Conservation (phyloP, 2,329 filamentous ascomycete genomes). For the Setomelanomma holmii region DNA sequence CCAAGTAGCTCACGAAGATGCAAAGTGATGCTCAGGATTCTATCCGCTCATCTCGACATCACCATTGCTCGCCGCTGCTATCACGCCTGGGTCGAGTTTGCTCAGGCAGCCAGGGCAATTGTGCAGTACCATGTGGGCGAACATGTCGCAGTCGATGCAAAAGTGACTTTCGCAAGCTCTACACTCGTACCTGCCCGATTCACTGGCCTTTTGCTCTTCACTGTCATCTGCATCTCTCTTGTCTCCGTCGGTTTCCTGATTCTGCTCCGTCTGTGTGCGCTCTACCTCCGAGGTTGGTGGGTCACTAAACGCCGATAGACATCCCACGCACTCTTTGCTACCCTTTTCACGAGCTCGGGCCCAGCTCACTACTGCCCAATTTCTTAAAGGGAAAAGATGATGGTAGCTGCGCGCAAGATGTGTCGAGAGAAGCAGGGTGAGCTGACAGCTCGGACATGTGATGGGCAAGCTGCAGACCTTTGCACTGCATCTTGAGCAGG, state of each 20-base stretch:
- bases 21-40: not conserved
- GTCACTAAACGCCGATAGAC: constrained; percentile 73
- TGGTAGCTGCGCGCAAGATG: constrained; percentile 50
- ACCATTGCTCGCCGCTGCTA: constrained; percentile 22
- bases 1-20: too few relatives aligned
- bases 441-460: constrained; percentile 87
- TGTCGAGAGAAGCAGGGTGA: constrained; percentile 93
- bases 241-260: constrained; percentile 17
- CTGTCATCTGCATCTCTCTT: constrained; percentile 35
- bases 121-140: constrained; percentile 91
- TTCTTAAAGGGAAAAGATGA: constrained; percentile 64
- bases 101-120: constrained; percentile 91
- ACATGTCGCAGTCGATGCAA: constrained; percentile 97
- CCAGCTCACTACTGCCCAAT: constrained; percentile 93
- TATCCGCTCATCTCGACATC: constrained; percentile 38
- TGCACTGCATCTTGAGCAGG: constrained; percentile 84
- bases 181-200: constrained; percentile 88
- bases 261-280: constrained; percentile 15
- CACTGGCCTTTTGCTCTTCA: constrained; percentile 64
- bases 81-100: constrained; percentile 26
- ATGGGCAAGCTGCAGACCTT: constrained; percentile 91
- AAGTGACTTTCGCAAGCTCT: constrained; percentile 88
- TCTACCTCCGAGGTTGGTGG: constrained; percentile 22
- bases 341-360: constrained; percentile 62
- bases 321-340: constrained; percentile 74